Evolutionary conservation across 164 flowering plant genomes (phyloP).

Genomic region (Aristolochia contorta): DNA sequence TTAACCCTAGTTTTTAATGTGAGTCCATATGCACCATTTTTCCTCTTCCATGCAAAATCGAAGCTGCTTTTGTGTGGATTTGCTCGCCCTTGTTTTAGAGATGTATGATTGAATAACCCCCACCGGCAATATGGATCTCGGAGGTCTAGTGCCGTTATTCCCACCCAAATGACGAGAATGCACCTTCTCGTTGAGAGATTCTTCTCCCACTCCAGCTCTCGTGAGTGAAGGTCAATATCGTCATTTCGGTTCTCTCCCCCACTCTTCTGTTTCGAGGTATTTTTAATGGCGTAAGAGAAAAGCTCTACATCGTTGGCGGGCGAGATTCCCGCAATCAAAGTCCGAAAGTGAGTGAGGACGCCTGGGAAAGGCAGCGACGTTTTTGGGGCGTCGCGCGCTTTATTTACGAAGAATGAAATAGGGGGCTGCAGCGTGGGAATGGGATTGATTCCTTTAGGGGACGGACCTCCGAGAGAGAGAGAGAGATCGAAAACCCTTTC

Average conservation of each 20-base stretch:
- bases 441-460: not conserved
- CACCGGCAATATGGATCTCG: not conserved
- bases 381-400: constrained; percentile 6
- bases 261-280: no score
- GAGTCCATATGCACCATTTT: not conserved
- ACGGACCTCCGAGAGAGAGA: no score
- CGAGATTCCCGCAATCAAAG: constrained; percentile 11
- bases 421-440: not conserved
- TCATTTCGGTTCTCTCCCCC: not conserved
- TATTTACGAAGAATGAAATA: not conserved
- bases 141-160: no score
- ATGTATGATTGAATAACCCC: not conserved
- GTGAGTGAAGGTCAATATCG: not conserved
- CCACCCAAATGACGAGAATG: no score
- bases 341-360: not conserved
- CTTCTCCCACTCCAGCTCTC: no score
- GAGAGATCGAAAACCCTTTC: not conserved
- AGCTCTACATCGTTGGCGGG: not conserved
- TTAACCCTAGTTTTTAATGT: not conserved
- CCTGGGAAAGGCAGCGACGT: constrained; percentile 8
- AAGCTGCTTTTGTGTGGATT: not conserved
- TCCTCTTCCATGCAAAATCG: not conserved
- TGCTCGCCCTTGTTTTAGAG: not conserved
- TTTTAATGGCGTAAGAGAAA: no score
- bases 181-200: no score